phyloP scores from a whole-genome alignment of 495 filamentous ascomycete genomes.

The Penicillium herquei region DNA sequence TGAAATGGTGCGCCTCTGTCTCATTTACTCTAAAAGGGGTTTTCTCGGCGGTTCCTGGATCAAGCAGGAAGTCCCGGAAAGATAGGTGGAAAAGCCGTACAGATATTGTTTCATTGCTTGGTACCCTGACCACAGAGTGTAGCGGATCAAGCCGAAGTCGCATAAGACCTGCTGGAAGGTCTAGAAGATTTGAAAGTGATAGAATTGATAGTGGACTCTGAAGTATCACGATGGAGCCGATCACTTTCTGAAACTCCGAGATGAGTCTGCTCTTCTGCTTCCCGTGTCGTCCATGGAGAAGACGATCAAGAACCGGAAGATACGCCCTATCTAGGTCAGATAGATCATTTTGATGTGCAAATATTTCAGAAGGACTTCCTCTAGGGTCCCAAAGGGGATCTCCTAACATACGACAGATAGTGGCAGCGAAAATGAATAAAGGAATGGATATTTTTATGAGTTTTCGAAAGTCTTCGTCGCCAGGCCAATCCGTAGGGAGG shows the following conservation, averaged over 20 bases:
- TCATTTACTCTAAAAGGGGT: conserved; percentile 17
- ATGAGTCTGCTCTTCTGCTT: not conserved
- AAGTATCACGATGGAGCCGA: conserved; percentile 5
- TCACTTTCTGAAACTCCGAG: not conserved
- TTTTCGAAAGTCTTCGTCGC: conserved; percentile 1
- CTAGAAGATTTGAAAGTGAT: conserved; percentile 5
- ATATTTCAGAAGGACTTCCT: not conserved
- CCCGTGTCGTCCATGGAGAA: not conserved
- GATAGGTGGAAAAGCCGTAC: conserved; percentile 8
- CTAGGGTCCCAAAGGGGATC: conserved; percentile 1
- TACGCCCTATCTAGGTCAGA: conserved; percentile 2
- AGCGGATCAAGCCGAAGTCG: not conserved
- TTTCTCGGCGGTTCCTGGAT: not conserved
- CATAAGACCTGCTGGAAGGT: not conserved
- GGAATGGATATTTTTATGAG: conserved; percentile 3
- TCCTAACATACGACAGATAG: conserved; percentile 7
- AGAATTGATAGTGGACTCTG: conserved; percentile 14
- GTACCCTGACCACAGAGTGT: conserved; percentile 1
- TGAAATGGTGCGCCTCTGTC: not conserved
- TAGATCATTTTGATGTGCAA: not conserved
- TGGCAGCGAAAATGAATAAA: conserved; percentile 8
- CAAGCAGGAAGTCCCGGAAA: conserved; percentile 9
- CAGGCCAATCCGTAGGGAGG: conserved; percentile 36
- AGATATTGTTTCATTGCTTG: not conserved
- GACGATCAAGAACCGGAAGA: conserved; percentile 2